Evolutionary conservation across 495 filamentous ascomycete species (phyloP).

Genomic region (Podospora pseudoanserina): DNA sequence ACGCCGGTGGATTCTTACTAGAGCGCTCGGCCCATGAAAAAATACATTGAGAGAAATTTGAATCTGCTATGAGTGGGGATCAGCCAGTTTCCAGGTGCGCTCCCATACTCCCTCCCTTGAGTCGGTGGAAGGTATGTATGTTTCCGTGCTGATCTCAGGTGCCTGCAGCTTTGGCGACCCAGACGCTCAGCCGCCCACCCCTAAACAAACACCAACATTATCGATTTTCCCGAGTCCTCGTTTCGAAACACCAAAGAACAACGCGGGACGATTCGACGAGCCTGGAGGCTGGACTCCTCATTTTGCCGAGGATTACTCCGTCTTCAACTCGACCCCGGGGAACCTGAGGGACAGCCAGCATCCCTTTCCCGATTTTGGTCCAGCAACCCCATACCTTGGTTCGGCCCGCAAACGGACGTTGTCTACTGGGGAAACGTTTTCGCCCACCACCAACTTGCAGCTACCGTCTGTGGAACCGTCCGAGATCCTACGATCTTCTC

Average conservation of each 20-base stretch:
- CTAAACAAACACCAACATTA: slow-evolving; percentile 69
- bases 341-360: slow-evolving; percentile 43
- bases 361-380: slow-evolving; percentile 40
- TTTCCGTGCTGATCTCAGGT: slow-evolving; percentile 14
- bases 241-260: slow-evolving; percentile 64
- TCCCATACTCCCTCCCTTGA: slow-evolving; percentile 8
- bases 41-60: slow-evolving; percentile 18
- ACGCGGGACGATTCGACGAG: slow-evolving; percentile 45
- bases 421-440: slow-evolving; percentile 44
- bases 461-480: slow-evolving; percentile 57
- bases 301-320: slow-evolving; percentile 56
- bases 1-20: slow-evolving; percentile 4
- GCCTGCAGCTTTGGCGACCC: slow-evolving; percentile 68
- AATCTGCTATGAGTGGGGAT: slow-evolving; percentile 73
- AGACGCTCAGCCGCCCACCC: slow-evolving; percentile 73
- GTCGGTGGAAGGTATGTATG: not conserved
- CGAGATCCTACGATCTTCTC: slow-evolving; percentile 54
- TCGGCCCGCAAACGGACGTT: slow-evolving; percentile 39
- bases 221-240: slow-evolving; percentile 57
- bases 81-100: slow-evolving; percentile 67
- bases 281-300: slow-evolving; percentile 51
- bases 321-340: slow-evolving; percentile 54
- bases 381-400: slow-evolving; percentile 31
- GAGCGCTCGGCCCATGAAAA: not conserved
- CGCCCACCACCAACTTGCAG: slow-evolving; percentile 48